Percentiles rank a stretch among this genome's conserved stretches.
These are phyloP conservation scores for Diversispora eburnea DNA, from an alignment of 192 early-diverging fungal genomes.

Conservation along the genomic window DNA sequence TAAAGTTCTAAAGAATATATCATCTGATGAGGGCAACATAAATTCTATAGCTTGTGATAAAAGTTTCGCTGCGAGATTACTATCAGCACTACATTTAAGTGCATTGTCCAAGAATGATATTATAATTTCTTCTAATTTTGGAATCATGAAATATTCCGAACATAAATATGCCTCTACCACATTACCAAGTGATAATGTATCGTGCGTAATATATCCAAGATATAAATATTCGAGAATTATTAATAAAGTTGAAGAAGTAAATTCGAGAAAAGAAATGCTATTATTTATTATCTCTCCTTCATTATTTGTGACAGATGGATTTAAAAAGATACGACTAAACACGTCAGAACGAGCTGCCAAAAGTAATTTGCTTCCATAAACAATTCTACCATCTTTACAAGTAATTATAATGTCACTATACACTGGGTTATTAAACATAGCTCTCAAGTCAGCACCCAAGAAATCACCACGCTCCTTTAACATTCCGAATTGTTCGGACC, in stretches of 20 bases:
- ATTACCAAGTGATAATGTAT: slow-evolving; percentile 11
- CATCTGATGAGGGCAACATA: slow-evolving; percentile 7
- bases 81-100: slow-evolving; percentile 15
- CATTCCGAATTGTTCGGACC: neutral
- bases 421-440: slow-evolving; percentile 2
- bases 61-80: slow-evolving; percentile 1
- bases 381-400: neutral
- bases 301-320: neutral
- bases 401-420: slow-evolving; percentile 10
- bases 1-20: neutral
- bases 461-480: slow-evolving; percentile 2
- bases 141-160: slow-evolving; percentile 17
- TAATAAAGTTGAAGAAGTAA: slow-evolving; percentile 4
- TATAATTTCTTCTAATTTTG: slow-evolving; percentile 4
- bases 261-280: slow-evolving; percentile 13
- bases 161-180: slow-evolving; percentile 9
- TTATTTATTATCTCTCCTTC: neutral
- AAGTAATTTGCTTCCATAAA: slow-evolving; percentile 7
- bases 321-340: neutral
- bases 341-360: slow-evolving; percentile 22
- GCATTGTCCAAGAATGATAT: slow-evolving; percentile 9
- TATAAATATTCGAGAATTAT: slow-evolving; percentile 26
- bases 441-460: slow-evolving; percentile 1
- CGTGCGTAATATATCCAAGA: slow-evolving; percentile 1
- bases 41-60: slow-evolving; percentile 12